Conservation (phyloP, 441 rosid genomes). For the Aquilaria agallochum region DNA sequence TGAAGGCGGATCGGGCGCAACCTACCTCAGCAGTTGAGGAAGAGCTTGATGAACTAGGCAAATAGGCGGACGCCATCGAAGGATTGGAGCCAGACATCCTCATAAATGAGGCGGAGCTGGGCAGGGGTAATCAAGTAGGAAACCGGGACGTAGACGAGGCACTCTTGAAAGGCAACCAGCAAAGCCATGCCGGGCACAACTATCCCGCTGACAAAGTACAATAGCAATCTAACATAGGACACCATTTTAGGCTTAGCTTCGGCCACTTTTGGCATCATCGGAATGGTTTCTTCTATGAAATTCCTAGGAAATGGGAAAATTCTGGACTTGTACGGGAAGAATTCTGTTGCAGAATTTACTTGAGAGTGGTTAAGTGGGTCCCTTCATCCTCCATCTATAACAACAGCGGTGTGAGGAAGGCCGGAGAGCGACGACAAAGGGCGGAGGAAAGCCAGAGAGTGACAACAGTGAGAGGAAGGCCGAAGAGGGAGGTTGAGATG, state of each 20-base stretch:
- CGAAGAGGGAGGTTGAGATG: too few species aligned
- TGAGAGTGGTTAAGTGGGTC: too few species aligned
- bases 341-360: too few species aligned
- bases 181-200: conserved; percentile 52
- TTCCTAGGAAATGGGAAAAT: too few species aligned
- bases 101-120: conserved; percentile 73
- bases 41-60: conserved; percentile 91
- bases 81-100: conserved; percentile 94
- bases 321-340: too few species aligned
- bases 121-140: conserved; percentile 80
- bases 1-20: not conserved
- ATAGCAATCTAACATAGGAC: conserved; percentile 61
- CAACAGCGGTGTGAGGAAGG: too few species aligned
- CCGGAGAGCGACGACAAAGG: too few species aligned
- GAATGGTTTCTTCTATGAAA: too few species aligned
- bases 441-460: too few species aligned
- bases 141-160: conserved; percentile 92
- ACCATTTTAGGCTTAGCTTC: conserved; percentile 37
- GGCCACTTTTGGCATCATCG: not conserved
- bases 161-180: conserved; percentile 63
- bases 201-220: conserved; percentile 88
- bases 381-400: too few species aligned
- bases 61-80: conserved; percentile 91
- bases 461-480: too few species aligned
- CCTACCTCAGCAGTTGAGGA: conserved; percentile 78